phyloP scores from a whole-genome alignment of 306 rosid genomes.

The Vicia villosa region DNA sequence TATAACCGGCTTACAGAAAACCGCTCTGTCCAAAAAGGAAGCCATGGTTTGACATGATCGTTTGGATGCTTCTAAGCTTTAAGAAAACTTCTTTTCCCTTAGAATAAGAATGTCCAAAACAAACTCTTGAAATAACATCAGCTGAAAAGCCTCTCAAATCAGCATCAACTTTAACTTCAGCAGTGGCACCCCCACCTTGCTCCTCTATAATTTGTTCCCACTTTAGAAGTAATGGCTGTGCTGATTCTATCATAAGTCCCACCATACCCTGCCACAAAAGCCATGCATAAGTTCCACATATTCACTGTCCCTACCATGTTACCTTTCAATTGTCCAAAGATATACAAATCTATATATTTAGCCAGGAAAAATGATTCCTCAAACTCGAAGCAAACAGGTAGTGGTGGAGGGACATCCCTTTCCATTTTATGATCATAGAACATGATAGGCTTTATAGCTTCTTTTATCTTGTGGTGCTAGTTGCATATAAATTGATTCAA shows the following conservation, averaged over 20 bases:
- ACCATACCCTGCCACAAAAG: conserved; percentile 76
- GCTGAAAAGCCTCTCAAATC: conserved; percentile 73
- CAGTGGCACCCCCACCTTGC: conserved; percentile 41
- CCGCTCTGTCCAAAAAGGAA: conserved; percentile 60
- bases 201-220: conserved; percentile 63
- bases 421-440: conserved; percentile 13
- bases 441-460: conserved; percentile 12
- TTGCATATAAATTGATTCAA: neutral
- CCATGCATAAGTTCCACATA: conserved; percentile 9
- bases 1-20: conserved; percentile 48
- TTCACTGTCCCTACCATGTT: conserved; percentile 23
- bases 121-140: conserved; percentile 88
- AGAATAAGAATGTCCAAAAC: conserved; percentile 80
- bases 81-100: conserved; percentile 75
- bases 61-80: conserved; percentile 76
- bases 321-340: neutral
- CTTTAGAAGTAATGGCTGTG: conserved; percentile 53
- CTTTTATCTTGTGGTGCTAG: conserved; percentile 4
- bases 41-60: conserved; percentile 51
- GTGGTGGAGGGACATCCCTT: neutral
- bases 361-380: neutral
- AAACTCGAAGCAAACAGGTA: neutral
- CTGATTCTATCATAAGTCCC: conserved; percentile 70
- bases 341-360: neutral
- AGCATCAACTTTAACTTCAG: conserved; percentile 69